Evolutionary conservation across 2,329 filamentous ascomycete species (phyloP), one percentile per base, ranked within the genome.

Genomic region (Aspergillus thermomutatus): DNA sequence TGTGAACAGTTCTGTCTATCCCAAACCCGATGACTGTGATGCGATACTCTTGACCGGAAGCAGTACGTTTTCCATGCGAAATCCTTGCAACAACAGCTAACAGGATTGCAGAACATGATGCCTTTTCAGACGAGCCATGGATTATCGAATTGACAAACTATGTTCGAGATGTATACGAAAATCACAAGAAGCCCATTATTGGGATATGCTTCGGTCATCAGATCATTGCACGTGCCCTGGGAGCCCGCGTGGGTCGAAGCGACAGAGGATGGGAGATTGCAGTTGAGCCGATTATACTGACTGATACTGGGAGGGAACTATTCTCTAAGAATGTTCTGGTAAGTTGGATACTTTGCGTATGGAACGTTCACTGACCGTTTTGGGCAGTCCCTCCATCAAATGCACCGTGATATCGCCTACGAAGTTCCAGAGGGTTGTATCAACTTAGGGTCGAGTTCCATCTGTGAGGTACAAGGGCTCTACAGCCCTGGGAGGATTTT

Each of bases 161-260:
- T 52, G 66, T 77, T 6, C 68, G 73, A 10, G 64, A 68, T 3
- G 61, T 65, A 17, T 48, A 65, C 1, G 41, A 59, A 6, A 28
- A 57, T 2, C 51, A 62, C 21, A 54, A 60, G 10, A 69, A 66
- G 52, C 73, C 70, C 5, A 67, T 80, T 0, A 69, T 80, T 9
- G 79, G 79, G 1, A 71, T 80, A 40, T 81, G 79, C 60, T 81
- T 80, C 59, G 79, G 79, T 1, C 79, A 81, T 50, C 79, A 81
- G 64, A 79, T 81, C 27, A 61, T 81, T 31, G 79, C 73, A 1
- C 69, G 78, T 2, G 78, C 78, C 2, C 65, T 78, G 27, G 70
- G 70, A 6, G 63, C 74, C 4, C 66, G 67, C 27, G 69, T 79
- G 1, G 73, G 71, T 9, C 71, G 72, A 59, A 76, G 70, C 34